Percentiles rank a stretch among this genome's conserved stretches.
These are phyloP conservation scores for Alnus rubra DNA, from an alignment of 306 rosid species.

Conservation along the genomic window DNA sequence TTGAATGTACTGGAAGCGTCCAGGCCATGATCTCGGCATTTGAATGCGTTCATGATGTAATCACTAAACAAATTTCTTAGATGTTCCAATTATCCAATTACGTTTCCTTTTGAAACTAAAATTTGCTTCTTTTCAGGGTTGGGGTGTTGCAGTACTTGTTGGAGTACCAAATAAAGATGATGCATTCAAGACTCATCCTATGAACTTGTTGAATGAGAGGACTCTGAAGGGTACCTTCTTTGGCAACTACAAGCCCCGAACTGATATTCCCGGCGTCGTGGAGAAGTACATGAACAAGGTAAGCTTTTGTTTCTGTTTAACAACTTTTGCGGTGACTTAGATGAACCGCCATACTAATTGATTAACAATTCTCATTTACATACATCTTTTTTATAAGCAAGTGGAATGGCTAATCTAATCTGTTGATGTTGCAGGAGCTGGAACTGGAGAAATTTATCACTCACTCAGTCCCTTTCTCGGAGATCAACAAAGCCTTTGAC, in stretches of 20 bases:
- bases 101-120: neutral
- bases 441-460: conserved; percentile 81
- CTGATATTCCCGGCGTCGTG: conserved; percentile 80
- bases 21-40: conserved; percentile 94
- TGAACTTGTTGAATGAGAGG: conserved; percentile 76
- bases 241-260: conserved; percentile 86
- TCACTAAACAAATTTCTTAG: conserved; percentile 6
- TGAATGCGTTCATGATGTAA: conserved; percentile 90
- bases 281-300: conserved; percentile 62
- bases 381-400: too few species aligned
- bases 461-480: conserved; percentile 60
- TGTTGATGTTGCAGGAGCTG: conserved; percentile 46
- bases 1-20: conserved; percentile 85
- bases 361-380: neutral
- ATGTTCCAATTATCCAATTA: neutral
- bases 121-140: conserved; percentile 50
- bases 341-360: neutral
- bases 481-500: conserved; percentile 81
- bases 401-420: too few species aligned
- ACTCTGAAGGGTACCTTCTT: conserved; percentile 91
- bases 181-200: conserved; percentile 74
- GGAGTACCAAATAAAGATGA: conserved; percentile 90
- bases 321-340: too few species aligned
- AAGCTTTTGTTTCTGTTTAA: neutral
- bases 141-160: conserved; percentile 95